Percentiles rank a stretch among this genome's conserved stretches.
Conservation (phyloP, 139 green algal genomes). For the Chlorella sp. region DNA sequence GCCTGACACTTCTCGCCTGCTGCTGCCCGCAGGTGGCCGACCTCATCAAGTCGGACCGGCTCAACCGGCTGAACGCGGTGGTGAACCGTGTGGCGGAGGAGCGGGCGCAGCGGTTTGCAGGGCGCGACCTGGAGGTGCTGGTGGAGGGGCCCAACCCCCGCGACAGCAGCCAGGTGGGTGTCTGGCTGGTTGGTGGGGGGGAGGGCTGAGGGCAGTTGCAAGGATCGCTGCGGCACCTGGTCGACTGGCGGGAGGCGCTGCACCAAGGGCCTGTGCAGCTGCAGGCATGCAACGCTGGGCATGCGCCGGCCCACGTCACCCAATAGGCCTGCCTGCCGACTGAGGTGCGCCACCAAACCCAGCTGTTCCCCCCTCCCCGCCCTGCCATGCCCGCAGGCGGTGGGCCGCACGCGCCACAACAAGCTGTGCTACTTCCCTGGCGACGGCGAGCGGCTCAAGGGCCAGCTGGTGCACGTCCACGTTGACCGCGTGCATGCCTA, state of each 20-base stretch:
- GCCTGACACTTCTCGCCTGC: background rate
- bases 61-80: slow-evolving; percentile 93
- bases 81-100: slow-evolving; percentile 88
- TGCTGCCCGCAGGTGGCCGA: slow-evolving; percentile 76
- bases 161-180: slow-evolving; percentile 18
- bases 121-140: slow-evolving; percentile 67
- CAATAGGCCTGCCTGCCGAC: no score
- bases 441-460: slow-evolving; percentile 71
- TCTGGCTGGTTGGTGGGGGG: no score
- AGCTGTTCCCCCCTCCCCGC: background rate
- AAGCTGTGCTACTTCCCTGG: slow-evolving; percentile 94
- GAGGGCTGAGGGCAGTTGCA: no score
- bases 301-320: no score
- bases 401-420: slow-evolving; percentile 91
- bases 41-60: slow-evolving; percentile 94
- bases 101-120: slow-evolving; percentile 88
- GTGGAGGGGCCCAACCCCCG: slow-evolving; percentile 91
- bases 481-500: slow-evolving; percentile 82
- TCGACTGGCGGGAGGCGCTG: no score
- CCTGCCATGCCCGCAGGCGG: slow-evolving; percentile 64
- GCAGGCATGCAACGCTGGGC: no score
- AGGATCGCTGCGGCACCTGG: no score
- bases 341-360: background rate
- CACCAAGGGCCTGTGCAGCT: no score
- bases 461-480: slow-evolving; percentile 72